These are phyloP conservation scores for Phaeotremella fagi DNA, from an alignment of 768 basidiomycete species.

Conservation along the genomic window DNA sequence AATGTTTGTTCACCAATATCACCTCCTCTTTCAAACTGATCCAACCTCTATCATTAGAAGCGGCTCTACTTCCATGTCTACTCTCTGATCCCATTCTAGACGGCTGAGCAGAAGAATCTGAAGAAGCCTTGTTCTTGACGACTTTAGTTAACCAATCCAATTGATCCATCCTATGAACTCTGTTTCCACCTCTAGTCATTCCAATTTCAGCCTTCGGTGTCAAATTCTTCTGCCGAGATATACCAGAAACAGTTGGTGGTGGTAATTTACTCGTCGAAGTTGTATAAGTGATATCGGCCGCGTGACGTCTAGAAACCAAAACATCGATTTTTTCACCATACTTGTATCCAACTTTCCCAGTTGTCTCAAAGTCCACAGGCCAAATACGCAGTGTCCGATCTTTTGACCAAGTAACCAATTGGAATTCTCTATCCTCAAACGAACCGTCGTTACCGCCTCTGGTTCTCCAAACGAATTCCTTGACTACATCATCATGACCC, in stretches of 20 bases:
- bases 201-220: constrained; percentile 23
- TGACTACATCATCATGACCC: constrained; percentile 88
- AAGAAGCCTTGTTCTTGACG: constrained; percentile 31
- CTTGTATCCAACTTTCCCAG: constrained; percentile 46
- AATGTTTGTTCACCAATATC: constrained; percentile 28
- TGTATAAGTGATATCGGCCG: constrained; percentile 47
- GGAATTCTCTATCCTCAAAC: constrained; percentile 57
- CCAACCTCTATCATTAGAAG: constrained; percentile 15
- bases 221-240: constrained; percentile 24
- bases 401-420: constrained; percentile 75
- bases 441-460: constrained; percentile 53
- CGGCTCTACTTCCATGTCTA: constrained; percentile 18
- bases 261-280: constrained; percentile 14
- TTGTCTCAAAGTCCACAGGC: constrained; percentile 67
- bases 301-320: constrained; percentile 44
- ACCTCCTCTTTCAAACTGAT: constrained; percentile 37
- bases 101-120: constrained; percentile 20
- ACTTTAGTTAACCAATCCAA: constrained; percentile 44
- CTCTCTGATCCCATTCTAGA: constrained; percentile 35
- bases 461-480: constrained; percentile 94
- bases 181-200: constrained; percentile 45
- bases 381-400: constrained; percentile 87
- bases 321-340: constrained; percentile 48
- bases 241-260: constrained; percentile 30
- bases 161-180: constrained; percentile 42